Conservation (phyloP, 192 early-diverging fungal genomes). For the Helicostylum pulchrum region DNA sequence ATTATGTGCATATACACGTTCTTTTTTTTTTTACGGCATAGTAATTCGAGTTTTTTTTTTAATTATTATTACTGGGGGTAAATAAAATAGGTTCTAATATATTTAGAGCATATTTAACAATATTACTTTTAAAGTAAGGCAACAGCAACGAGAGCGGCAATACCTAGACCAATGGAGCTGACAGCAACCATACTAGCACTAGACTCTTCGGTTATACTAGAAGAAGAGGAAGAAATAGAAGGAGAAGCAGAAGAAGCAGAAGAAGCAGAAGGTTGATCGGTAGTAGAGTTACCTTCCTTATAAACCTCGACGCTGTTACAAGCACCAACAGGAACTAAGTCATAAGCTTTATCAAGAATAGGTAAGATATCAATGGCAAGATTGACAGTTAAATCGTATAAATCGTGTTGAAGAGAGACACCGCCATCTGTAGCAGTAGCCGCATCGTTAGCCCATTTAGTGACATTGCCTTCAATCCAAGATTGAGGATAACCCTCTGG, state of each 20-base stretch:
- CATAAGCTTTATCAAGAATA: conserved; percentile 29
- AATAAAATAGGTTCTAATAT: no score
- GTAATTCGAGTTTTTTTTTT: no score
- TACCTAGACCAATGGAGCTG: conserved; percentile 11
- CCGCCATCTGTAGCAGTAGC: conserved; percentile 36
- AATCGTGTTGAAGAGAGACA: conserved; percentile 53
- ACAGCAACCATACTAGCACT: neutral
- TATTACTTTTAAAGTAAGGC: conserved; percentile 3
- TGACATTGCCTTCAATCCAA: conserved; percentile 25
- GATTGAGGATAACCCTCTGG: neutral
- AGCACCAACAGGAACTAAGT: conserved; percentile 32
- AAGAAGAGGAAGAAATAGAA: conserved; percentile 1
- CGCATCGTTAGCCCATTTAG: conserved; percentile 33
- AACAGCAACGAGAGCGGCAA: conserved; percentile 4
- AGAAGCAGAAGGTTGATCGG: neutral
- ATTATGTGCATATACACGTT: no score
- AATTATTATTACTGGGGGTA: no score
- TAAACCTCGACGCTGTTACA: conserved; percentile 41
- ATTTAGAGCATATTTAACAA: no score
- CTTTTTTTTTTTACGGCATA: no score
- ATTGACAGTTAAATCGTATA: conserved; percentile 39
- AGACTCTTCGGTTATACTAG: neutral
- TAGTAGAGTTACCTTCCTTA: conserved; percentile 16
- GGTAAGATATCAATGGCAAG: conserved; percentile 40
- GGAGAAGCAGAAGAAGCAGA: neutral